Percentiles rank a stretch among this genome's conserved stretches.
phyloP scores from a whole-genome alignment of 768 basidiomycete species.

The Amanita brunnescens region DNA sequence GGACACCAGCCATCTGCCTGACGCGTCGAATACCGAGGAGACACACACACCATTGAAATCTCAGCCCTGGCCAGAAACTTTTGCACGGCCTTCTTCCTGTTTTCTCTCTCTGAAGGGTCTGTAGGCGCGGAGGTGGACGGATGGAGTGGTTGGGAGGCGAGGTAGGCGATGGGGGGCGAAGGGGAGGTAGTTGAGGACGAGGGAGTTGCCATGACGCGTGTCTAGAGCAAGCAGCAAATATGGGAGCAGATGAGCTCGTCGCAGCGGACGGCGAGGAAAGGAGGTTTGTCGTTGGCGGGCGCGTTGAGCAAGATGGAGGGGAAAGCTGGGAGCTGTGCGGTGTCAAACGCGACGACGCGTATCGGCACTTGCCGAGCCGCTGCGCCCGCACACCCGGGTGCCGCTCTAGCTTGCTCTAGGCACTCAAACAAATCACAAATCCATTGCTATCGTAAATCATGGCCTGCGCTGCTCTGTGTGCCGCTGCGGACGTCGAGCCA shows the following conservation, averaged over 20 bases:
- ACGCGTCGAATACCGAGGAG: conserved; percentile 41
- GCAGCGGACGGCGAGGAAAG: conserved; percentile 23
- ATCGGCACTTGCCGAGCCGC: conserved; percentile 44
- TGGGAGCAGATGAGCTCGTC: conserved; percentile 24
- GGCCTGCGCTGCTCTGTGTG: too few species aligned
- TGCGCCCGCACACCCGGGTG: too few species aligned
- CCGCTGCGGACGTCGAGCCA: too few species aligned
- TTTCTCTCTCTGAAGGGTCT: conserved; percentile 45
- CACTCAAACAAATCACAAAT: too few species aligned
- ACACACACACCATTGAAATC: conserved; percentile 62
- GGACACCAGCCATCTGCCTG: conserved; percentile 18
- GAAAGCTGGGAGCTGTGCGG: conserved; percentile 20
- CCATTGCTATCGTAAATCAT: too few species aligned
- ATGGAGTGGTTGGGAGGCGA: conserved; percentile 36
- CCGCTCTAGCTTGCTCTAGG: too few species aligned
- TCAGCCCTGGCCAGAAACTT: conserved; percentile 76
- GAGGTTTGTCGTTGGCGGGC: too few species aligned
- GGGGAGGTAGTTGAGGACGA: conserved; percentile 77
- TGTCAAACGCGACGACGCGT: conserved; percentile 46
- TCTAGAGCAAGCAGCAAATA: conserved; percentile 12
- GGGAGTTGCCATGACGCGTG: conserved; percentile 66
- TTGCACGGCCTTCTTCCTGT: conserved; percentile 58
- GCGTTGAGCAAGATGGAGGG: too few species aligned
- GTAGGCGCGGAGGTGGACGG: conserved; percentile 22
- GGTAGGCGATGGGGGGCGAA: conserved; percentile 64